phyloP scores from a whole-genome alignment of 345 rosid species.

The Ailanthus altissimus region DNA sequence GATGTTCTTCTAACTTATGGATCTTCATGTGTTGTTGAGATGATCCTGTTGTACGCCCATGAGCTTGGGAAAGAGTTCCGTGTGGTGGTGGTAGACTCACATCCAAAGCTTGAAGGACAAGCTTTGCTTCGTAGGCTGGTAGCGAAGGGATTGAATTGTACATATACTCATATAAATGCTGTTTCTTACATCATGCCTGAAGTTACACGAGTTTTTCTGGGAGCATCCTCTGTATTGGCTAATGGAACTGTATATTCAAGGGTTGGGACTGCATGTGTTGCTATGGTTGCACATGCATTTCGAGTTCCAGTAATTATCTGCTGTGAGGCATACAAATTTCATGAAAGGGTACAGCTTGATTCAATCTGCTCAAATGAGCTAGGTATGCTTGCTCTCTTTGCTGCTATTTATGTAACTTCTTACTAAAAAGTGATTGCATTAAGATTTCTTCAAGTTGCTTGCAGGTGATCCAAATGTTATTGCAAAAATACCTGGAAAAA shows the following conservation, averaged over 20 bases:
- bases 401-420: background rate
- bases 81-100: constrained; percentile 70
- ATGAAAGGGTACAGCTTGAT: constrained; percentile 82
- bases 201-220: constrained; percentile 65
- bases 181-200: constrained; percentile 76
- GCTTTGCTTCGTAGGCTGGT: constrained; percentile 64
- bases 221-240: constrained; percentile 73
- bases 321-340: constrained; percentile 87
- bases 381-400: constrained; percentile 40
- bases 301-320: constrained; percentile 71
- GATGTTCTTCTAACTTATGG: constrained; percentile 83
- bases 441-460: constrained; percentile 14
- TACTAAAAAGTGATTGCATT: background rate
- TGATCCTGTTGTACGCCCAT: constrained; percentile 66
- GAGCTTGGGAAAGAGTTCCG: constrained; percentile 71
- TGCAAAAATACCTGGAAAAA: constrained; percentile 47
- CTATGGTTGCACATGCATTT: constrained; percentile 79
- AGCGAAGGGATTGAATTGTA: constrained; percentile 58
- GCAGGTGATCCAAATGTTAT: constrained; percentile 67
- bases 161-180: constrained; percentile 74
- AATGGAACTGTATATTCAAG: constrained; percentile 78
- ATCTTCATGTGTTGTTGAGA: constrained; percentile 73
- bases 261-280: constrained; percentile 73
- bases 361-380: constrained; percentile 79
- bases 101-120: constrained; percentile 72